Base-by-base conservation (phyloP, 495 filamentous ascomycete species). In the Aspergillus saccharolyticus region DNA sequence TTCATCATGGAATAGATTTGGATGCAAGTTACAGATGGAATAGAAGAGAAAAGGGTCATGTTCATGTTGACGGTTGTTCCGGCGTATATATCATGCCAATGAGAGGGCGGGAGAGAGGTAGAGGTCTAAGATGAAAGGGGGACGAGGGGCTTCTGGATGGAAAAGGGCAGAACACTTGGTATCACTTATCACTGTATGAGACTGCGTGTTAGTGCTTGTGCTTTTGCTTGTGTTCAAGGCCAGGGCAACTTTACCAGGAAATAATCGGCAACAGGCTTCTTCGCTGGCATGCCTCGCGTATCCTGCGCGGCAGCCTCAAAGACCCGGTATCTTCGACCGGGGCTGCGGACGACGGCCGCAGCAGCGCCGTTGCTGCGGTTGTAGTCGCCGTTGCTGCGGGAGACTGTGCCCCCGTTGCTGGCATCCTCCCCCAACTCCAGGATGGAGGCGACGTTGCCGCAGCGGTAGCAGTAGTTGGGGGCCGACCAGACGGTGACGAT, bases 401-500 rank as follows among this genome's bases (percentile, higher is more conserved):
- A 75, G 55, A 92, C 80, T 54, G 87, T 85, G 17, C 91, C 89
- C n/a, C 86, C 82, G 44, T 83, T 86, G 42, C 77, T 81, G 2
- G 87, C 79, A 64, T 97, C 95, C 69, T 97, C 94, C 17, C 86
- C 89, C 18, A 98, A 78, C 75, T 98, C 94, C 45, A 98, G 69
- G 57, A 98, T 91, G 4, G 94, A 93, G 3, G 94, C 94, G 18
- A 98, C 95, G 63, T 98, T 98, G 0, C 94, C 94, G 63, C 94
- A 98, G 18, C 94, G 84, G 74, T 98, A 98, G 74, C 94, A 98
- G 71, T 98, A 98, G 69, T 98, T 98, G 1, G 94, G 94, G 47
- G 94, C 94, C 9, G 85, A 90, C 94, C 94, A 97, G 48, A 98
- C 93, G 0, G 94, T 98, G 4, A 98, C 94, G 56, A 98, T 96